Percentiles rank a stretch among this genome's conserved stretches.
Conservation (phyloP, 108 stramenopile species). For the Craspedostauros australis region DNA sequence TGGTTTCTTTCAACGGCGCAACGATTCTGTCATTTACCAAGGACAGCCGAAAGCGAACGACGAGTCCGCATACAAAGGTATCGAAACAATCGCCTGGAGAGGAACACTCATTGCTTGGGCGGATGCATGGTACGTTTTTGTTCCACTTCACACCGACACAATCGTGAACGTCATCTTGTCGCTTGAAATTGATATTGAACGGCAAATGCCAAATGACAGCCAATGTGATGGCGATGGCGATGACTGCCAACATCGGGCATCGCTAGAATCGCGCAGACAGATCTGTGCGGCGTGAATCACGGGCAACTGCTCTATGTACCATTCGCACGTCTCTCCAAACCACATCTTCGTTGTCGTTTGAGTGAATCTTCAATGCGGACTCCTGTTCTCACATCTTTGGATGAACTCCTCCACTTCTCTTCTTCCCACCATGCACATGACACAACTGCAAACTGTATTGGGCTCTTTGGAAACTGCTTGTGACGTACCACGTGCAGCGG, state of each 20-base stretch:
- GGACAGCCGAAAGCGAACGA: neutral
- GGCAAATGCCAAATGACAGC: no score
- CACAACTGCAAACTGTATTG: no score
- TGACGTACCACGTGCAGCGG: conserved; percentile 23
- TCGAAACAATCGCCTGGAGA: conserved; percentile 72
- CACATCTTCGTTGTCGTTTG: conserved; percentile 1
- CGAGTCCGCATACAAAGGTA: conserved; percentile 22
- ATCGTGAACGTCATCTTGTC: no score
- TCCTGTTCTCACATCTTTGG: neutral
- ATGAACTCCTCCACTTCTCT: neutral
- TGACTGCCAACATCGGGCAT: no score
- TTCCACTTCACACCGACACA: no score
- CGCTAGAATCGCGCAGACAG: no score
- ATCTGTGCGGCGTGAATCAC: no score
- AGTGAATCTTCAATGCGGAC: neutral
- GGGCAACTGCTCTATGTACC: neutral
- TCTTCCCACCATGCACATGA: no score
- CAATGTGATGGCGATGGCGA: no score
- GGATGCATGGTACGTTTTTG: conserved; percentile 38
- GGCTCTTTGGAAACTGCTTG: neutral
- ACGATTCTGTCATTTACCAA: conserved; percentile 47
- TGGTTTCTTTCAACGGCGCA: conserved; percentile 47
- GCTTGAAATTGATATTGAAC: no score
- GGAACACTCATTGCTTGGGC: conserved; percentile 73
- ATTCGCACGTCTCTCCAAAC: neutral